These are phyloP conservation scores for Paecilomyces dactylethromorphus DNA, from an alignment of 2,329 filamentous ascomycete genomes.

Conservation along the genomic window DNA sequence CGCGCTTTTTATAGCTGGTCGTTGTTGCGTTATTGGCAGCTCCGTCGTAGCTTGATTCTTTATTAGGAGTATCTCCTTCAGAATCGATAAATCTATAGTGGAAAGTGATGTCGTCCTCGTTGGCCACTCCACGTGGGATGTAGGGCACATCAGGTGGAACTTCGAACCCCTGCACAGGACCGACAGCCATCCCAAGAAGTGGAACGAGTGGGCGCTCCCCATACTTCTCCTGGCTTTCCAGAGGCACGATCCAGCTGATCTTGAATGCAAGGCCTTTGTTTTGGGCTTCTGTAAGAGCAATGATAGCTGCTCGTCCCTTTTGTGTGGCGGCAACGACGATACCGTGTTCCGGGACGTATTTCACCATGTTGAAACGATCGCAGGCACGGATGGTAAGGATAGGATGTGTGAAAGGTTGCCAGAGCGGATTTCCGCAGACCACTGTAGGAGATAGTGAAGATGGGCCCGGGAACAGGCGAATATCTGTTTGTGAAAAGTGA, in stretches of 20 bases:
- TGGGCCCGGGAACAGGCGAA: slow-evolving; percentile 30
- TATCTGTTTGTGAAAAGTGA: slow-evolving; percentile 35
- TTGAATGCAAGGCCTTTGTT: slow-evolving; percentile 41
- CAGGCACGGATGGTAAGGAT: slow-evolving; percentile 17
- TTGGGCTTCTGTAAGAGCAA: slow-evolving; percentile 42
- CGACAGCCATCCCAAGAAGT: slow-evolving; percentile 50
- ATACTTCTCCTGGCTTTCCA: slow-evolving; percentile 40
- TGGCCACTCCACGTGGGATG: slow-evolving; percentile 19
- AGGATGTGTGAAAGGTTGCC: slow-evolving; percentile 19
- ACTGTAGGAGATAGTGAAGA: slow-evolving; percentile 23
- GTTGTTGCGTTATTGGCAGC: not conserved
- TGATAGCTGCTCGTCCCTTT: slow-evolving; percentile 49
- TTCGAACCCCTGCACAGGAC: slow-evolving; percentile 50
- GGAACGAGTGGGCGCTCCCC: slow-evolving; percentile 37
- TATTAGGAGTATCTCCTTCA: not conserved
- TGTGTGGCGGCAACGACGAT: slow-evolving; percentile 53
- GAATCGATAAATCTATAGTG: slow-evolving; percentile 12
- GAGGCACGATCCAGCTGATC: slow-evolving; percentile 53
- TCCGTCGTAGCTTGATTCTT: not conserved
- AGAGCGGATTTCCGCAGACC: slow-evolving; percentile 22
- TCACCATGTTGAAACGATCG: slow-evolving; percentile 53
- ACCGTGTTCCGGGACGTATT: slow-evolving; percentile 53
- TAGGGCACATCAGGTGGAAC: slow-evolving; percentile 26
- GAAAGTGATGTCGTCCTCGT: slow-evolving; percentile 11
- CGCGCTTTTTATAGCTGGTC: not conserved